phyloP scores from a whole-genome alignment of 208 protist species.

The Acanthamoeba castellanii region DNA sequence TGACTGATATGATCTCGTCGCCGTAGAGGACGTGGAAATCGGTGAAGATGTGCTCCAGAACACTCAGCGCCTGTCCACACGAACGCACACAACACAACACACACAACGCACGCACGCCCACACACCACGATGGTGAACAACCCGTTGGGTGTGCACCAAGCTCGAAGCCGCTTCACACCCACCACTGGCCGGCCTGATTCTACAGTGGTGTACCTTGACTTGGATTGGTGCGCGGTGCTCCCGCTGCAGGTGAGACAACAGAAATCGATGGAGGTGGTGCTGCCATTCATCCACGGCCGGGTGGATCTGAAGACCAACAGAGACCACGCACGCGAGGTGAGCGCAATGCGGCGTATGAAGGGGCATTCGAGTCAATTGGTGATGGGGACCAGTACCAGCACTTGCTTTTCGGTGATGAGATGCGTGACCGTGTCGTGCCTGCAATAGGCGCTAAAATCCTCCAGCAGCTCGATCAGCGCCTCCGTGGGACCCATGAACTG shows the following conservation, averaged over 20 bases:
- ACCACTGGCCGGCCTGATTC: background rate
- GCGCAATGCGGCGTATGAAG: background rate
- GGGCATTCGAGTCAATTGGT: background rate
- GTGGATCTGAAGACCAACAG: background rate
- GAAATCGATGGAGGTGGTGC: conserved; percentile 11
- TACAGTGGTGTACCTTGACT: background rate
- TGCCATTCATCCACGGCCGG: conserved; percentile 55
- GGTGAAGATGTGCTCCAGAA: conserved; percentile 4
- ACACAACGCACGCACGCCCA: background rate
- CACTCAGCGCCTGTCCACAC: background rate
- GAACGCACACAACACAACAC: background rate
- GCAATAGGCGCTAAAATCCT: conserved; percentile 62
- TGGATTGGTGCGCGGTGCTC: conserved; percentile 36
- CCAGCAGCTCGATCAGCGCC: conserved; percentile 28
- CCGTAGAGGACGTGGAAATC: conserved; percentile 70
- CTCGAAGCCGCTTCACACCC: background rate
- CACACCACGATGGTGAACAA: too few species aligned
- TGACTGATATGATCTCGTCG: conserved; percentile 59
- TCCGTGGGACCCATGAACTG: conserved; percentile 45
- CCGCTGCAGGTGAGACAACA: background rate
- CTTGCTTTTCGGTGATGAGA: conserved; percentile 49
- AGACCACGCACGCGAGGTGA: background rate
- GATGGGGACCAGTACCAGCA: background rate
- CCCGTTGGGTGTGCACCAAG: too few species aligned
- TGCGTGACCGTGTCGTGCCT: background rate